Conservation (phyloP, 805 yeast species). For the Ogataea populi-albae region DNA sequence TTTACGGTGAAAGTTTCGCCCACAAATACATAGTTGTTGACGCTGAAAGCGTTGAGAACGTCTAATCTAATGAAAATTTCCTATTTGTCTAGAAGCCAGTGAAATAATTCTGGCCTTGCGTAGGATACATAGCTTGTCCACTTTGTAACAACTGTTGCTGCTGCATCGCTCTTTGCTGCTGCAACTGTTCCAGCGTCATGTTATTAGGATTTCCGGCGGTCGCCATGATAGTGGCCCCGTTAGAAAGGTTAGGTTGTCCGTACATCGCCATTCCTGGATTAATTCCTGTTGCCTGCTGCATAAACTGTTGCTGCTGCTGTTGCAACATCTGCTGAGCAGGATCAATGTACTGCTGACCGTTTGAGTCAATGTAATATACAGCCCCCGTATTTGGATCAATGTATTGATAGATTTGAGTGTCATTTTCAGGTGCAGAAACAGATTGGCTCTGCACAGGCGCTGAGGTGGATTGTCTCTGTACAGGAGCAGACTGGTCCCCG, state of each 20-base stretch:
- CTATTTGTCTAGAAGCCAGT: slow-evolving; percentile 27
- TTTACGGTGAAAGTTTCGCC: slow-evolving; percentile 23
- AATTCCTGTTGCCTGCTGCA: slow-evolving; percentile 25
- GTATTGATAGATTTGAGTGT: slow-evolving; percentile 57
- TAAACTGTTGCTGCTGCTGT: slow-evolving; percentile 27
- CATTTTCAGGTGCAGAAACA: slow-evolving; percentile 23
- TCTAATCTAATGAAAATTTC: too few relatives aligned
- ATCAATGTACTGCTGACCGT: slow-evolving; percentile 60
- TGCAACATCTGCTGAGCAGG: slow-evolving; percentile 39
- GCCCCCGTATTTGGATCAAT: slow-evolving; percentile 71
- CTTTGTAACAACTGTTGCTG: slow-evolving; percentile 15
- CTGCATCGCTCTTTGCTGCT: slow-evolving; percentile 16
- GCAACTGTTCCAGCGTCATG: slow-evolving; percentile 19
- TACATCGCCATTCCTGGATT: too few relatives aligned
- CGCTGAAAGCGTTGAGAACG: slow-evolving; percentile 1
- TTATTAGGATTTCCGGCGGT: too few relatives aligned
- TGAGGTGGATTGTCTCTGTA: slow-evolving; percentile 19
- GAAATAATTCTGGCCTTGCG: slow-evolving; percentile 16
- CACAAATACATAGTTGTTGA: slow-evolving; percentile 17
- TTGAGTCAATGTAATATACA: slow-evolving; percentile 62
- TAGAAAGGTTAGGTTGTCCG: not conserved
- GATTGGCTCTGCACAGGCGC: slow-evolving; percentile 21
- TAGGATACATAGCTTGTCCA: slow-evolving; percentile 2
- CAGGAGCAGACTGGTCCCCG: slow-evolving; percentile 25
- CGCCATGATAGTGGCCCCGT: slow-evolving; percentile 5